Evolutionary conservation across 768 basidiomycete species (phyloP).

Genomic region (Cystofilobasidium macerans): DNA sequence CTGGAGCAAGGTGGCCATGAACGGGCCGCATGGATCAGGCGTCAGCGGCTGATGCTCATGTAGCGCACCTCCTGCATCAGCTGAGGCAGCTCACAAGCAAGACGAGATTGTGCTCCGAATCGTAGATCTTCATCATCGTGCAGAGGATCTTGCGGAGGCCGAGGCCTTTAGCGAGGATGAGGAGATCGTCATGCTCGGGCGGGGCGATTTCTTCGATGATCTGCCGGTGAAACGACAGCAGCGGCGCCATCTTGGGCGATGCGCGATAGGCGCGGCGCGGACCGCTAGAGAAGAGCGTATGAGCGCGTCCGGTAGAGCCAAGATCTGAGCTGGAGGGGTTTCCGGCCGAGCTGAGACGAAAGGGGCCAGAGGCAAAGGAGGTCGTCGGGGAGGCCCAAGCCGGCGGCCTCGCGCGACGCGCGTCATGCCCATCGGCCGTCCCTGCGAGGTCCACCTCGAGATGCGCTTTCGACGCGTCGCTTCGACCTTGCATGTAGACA

Average conservation of each 20-base stretch:
- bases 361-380: no score
- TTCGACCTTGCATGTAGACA: no score
- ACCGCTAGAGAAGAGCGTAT: no score
- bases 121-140: slow-evolving; percentile 83
- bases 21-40: background rate
- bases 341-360: no score
- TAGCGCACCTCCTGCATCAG: background rate
- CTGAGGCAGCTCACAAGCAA: slow-evolving; percentile 45
- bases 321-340: no score
- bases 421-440: no score
- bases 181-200: slow-evolving; percentile 41
- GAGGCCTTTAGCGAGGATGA: slow-evolving; percentile 75
- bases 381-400: background rate
- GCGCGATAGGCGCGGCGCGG: no score
- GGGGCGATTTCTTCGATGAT: slow-evolving; percentile 39
- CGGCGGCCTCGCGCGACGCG: no score
- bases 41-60: slow-evolving; percentile 44
- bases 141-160: slow-evolving; percentile 74
- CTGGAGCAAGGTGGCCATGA: slow-evolving; percentile 20
- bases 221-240: background rate
- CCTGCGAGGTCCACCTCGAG: no score
- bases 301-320: no score
- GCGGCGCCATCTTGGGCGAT: background rate
- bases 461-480: no score
- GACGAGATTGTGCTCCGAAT: slow-evolving; percentile 69